Evolutionary conservation across 164 flowering plant species (phyloP).

Genomic region (Cinnamomum micranthum): DNA sequence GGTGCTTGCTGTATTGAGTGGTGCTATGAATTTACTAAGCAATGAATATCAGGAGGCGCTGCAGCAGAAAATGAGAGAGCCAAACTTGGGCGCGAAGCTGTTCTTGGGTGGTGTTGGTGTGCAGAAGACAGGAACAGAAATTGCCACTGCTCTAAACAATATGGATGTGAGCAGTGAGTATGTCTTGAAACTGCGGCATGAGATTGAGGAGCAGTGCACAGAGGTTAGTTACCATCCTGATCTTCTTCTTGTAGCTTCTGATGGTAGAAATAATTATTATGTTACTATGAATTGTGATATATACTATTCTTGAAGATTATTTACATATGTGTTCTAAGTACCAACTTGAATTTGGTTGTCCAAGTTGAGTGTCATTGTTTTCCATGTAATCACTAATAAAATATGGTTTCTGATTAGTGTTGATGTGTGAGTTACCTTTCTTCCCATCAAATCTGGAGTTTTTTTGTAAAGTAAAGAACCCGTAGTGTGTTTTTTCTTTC

Average conservation of each 20-base stretch:
- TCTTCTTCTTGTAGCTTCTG: not conserved
- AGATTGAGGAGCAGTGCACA: slow-evolving; percentile 82
- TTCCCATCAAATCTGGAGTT: too few relatives aligned
- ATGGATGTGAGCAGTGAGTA: slow-evolving; percentile 91
- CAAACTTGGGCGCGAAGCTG: slow-evolving; percentile 73
- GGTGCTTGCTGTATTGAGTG: slow-evolving; percentile 69
- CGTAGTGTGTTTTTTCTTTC: too few relatives aligned
- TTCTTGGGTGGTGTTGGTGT: slow-evolving; percentile 87
- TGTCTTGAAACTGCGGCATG: slow-evolving; percentile 74
- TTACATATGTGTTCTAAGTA: too few relatives aligned
- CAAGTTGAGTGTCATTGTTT: too few relatives aligned
- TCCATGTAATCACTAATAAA: too few relatives aligned
- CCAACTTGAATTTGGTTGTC: too few relatives aligned
- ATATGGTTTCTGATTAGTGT: too few relatives aligned
- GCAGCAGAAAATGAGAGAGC: slow-evolving; percentile 83
- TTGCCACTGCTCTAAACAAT: slow-evolving; percentile 86
- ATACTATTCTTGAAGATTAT: too few relatives aligned
- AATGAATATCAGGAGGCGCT: slow-evolving; percentile 88
- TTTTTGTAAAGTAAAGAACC: too few relatives aligned
- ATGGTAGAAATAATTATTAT: not conserved
- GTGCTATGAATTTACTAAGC: slow-evolving; percentile 68
- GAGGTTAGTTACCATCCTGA: slow-evolving; percentile 47
- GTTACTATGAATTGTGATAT: too few relatives aligned
- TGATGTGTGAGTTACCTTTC: too few relatives aligned
- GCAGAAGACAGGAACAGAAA: slow-evolving; percentile 82